These are phyloP conservation scores for Neoarthrinium moseri DNA, from an alignment of 2,329 filamentous ascomycete species.

Conservation along the genomic window DNA sequence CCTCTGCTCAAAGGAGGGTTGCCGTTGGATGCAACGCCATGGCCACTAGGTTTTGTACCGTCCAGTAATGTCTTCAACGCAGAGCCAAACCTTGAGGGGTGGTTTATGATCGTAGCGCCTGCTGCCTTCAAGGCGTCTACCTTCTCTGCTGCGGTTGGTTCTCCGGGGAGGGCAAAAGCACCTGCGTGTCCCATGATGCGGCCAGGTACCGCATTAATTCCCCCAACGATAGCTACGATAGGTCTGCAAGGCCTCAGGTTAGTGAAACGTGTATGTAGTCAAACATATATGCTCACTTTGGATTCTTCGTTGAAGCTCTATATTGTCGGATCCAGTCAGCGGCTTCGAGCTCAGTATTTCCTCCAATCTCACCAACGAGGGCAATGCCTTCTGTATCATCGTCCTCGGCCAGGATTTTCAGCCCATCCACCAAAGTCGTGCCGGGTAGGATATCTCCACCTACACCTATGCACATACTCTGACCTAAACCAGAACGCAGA, in stretches of 20 bases:
- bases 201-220: conserved; percentile 60
- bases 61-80: conserved; percentile 63
- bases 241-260: conserved; percentile 45
- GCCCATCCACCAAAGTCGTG: conserved; percentile 70
- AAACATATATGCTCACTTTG: conserved; percentile 52
- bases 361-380: conserved; percentile 71
- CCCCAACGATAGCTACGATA: conserved; percentile 70
- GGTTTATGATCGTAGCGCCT: conserved; percentile 69
- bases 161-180: conserved; percentile 66
- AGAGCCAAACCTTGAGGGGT: conserved; percentile 72
- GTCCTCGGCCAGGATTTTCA: conserved; percentile 66
- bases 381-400: conserved; percentile 70
- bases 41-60: conserved; percentile 20
- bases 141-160: conserved; percentile 65
- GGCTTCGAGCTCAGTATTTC: conserved; percentile 67
- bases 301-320: conserved; percentile 50
- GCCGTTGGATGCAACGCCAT: conserved; percentile 10
- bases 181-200: conserved; percentile 79
- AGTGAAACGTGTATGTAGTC: not conserved
- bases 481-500: conserved; percentile 67
- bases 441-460: conserved; percentile 72
- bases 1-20: conserved; percentile 44
- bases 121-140: conserved; percentile 63
- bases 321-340: conserved; percentile 74
- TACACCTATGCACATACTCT: conserved; percentile 72